Conservation (phyloP, 371 early-diverging fungal genomes). For the Mortierella sp. region DNA sequence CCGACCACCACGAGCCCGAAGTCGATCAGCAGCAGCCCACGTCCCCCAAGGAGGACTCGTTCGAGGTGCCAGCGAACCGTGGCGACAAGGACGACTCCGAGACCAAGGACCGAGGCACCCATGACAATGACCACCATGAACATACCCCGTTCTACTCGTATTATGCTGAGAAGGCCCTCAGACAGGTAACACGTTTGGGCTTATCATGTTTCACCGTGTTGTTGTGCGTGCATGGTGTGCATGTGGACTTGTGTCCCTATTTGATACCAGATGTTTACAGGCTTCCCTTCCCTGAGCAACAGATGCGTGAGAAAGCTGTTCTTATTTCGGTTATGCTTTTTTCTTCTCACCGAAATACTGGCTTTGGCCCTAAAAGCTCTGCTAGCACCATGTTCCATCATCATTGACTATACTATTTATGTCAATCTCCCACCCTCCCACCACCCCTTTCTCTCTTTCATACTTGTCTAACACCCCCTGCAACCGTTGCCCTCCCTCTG, state of each 20-base stretch:
- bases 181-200: conserved; percentile 28
- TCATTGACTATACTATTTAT: no score
- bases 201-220: background rate
- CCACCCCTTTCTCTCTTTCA: no score
- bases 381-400: no score
- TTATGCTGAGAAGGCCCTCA: conserved; percentile 47
- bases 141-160: conserved; percentile 53
- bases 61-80: conserved; percentile 45
- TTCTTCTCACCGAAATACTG: no score
- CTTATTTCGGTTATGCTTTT: background rate
- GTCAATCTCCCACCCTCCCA: background rate
- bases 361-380: no score
- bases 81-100: conserved; percentile 32
- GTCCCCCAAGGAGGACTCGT: conserved; percentile 32
- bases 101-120: conserved; percentile 24
- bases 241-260: background rate
- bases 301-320: background rate
- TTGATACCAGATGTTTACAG: background rate
- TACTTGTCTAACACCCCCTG: no score
- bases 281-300: background rate
- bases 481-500: no score
- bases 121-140: conserved; percentile 23
- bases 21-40: conserved; percentile 5
- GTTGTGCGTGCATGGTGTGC: background rate
- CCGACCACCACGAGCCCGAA: conserved; percentile 13